phyloP scores from a whole-genome alignment of 164 flowering plant species.

The Warburgia ugandensis region DNA sequence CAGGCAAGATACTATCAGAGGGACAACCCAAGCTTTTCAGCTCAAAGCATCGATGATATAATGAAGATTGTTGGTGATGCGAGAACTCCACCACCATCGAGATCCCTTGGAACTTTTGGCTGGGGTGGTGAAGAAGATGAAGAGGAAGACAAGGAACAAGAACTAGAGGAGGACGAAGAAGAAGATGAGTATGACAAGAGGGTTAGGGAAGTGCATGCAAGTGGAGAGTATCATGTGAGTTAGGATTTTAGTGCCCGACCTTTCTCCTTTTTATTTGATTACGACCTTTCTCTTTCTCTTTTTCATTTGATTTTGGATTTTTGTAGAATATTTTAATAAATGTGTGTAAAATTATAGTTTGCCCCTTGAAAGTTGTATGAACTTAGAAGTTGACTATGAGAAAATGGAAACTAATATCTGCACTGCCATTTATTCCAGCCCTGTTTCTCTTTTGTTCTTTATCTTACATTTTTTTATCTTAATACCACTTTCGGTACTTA shows the following conservation, averaged over 20 bases:
- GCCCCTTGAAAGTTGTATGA: neutral
- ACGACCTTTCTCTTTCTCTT: neutral
- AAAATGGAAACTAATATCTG: neutral
- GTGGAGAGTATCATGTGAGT: conserved; percentile 55
- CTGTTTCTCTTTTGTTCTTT: too few relatives aligned
- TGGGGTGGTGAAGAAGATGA: conserved; percentile 62
- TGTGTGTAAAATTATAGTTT: conserved; percentile 1
- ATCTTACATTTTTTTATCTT: too few relatives aligned
- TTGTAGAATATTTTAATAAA: conserved; percentile 4
- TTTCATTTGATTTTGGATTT: conserved; percentile 1
- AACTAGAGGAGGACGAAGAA: conserved; percentile 27
- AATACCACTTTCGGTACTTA: neutral
- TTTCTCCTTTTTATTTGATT: too few relatives aligned
- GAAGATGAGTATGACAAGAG: conserved; percentile 82
- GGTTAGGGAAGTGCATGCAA: conserved; percentile 69
- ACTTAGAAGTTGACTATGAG: neutral
- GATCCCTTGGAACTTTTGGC: conserved; percentile 52
- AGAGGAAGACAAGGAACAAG: conserved; percentile 30
- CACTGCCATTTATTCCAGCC: too few relatives aligned
- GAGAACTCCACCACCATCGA: conserved; percentile 61
- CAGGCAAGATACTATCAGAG: conserved; percentile 62
- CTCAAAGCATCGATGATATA: conserved; percentile 74
- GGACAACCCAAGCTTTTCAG: conserved; percentile 61
- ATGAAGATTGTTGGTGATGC: conserved; percentile 94
- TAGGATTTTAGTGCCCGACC: too few relatives aligned